Base-by-base conservation (phyloP, 169 alveolate genomes). In the Babesia divergens region DNA sequence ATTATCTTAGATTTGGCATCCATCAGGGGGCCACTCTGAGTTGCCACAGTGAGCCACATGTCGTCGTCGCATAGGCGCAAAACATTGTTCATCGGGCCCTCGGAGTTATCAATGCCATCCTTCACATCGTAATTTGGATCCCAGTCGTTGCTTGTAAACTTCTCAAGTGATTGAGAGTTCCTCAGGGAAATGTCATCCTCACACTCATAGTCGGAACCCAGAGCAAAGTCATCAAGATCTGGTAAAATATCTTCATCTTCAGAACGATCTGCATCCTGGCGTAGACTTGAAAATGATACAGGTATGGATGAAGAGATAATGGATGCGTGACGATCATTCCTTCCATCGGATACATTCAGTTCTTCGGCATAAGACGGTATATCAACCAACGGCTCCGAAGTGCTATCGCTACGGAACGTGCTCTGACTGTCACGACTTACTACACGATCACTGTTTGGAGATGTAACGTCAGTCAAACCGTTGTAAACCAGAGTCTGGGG, bases 401-500 rank as follows among this genome's bases (percentile, higher is more conserved):
- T 74, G 14, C 74, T 70, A 34, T 70, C 54, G 32, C 77, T 70
- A 16, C 82, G 60, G 72, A 70, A 70, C 2, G 82, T 50, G 44
- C 65, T 70, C 49, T 29, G 55, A 1, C 74, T 70, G 31, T 70
- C 82, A 1, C 82, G 50, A 20, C 68, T 70, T 26, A 70, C 82
- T 18, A 70, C 8, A 37, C 82, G 82, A 3, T 40, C 72, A 43
- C 60, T 44, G 13, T 18, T 40, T 8, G 32, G n/a, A 13, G 47
- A 26, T 0, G 60, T 20, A 24, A n/a, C 32, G 31, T 60, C 55
- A n/a, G 13, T 53, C 31, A 51, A 20, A 18, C 77, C 77, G 56
- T 66, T 55, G 55, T 64, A 60, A 1, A 80, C 70, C 4, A 80
- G 16, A 13, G 88, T 70, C 71, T 60, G 72, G 32, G 84, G 84